A percentile compares a stretch with the other conserved stretches of the same genome.
These are phyloP conservation scores for Geotrichum carabidarum DNA, from an alignment of 1,139 yeast species.

Conservation along the genomic window DNA sequence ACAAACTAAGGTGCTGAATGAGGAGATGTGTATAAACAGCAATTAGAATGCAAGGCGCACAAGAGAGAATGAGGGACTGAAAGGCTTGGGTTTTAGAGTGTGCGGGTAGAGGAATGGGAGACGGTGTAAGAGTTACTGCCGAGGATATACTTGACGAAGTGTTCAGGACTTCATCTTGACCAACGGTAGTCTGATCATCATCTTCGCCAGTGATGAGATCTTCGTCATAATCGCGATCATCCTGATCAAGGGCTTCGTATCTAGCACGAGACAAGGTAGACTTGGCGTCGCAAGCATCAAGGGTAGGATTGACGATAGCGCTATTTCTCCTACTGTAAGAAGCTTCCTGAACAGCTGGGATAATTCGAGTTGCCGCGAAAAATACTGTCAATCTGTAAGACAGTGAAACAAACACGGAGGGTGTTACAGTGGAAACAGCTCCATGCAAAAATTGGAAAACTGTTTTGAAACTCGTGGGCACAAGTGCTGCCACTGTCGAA, in stretches of 20 bases:
- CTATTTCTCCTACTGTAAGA: conserved; percentile 12
- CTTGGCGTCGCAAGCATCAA: not conserved
- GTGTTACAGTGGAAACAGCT: conserved; percentile 70
- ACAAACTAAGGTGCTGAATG: conserved; percentile 80
- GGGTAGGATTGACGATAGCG: not conserved
- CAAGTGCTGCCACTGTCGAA: conserved; percentile 42
- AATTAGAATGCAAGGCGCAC: conserved; percentile 87
- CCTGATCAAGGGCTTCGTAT: not conserved
- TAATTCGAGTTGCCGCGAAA: conserved; percentile 89
- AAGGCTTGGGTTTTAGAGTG: conserved; percentile 12
- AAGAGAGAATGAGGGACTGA: conserved; percentile 63
- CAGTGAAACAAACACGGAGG: conserved; percentile 74
- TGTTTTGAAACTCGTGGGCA: conserved; percentile 50
- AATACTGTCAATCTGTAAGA: conserved; percentile 83
- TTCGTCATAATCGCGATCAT: conserved; percentile 7
- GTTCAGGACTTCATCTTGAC: not conserved
- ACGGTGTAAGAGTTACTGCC: conserved; percentile 9
- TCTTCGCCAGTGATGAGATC: conserved; percentile 1
- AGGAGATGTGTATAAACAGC: conserved; percentile 92
- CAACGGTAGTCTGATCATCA: conserved; percentile 3
- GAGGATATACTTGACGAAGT: conserved; percentile 8
- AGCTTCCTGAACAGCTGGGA: conserved; percentile 47
- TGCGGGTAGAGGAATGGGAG: not conserved
- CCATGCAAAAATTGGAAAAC: conserved; percentile 64
- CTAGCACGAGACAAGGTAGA: not conserved